Percentiles rank a stretch among this genome's conserved stretches.
Evolutionary conservation across 768 basidiomycete genomes (phyloP).

Genomic region (Tylopilus sp.): DNA sequence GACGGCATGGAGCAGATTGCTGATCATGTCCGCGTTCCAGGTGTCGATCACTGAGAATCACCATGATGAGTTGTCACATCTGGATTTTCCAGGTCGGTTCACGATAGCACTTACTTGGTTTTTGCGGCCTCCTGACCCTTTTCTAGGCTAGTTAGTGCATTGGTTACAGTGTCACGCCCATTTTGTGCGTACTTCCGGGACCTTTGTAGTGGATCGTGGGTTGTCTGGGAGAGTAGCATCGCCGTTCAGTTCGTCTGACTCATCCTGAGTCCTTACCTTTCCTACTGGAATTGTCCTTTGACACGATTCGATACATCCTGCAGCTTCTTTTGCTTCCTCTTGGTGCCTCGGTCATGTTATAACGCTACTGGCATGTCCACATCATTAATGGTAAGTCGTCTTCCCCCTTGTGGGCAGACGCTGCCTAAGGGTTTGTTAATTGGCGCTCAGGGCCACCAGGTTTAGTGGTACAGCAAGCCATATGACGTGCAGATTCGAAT

Average conservation of each 20-base stretch:
- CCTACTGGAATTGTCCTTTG: not conserved
- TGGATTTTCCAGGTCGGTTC: not conserved
- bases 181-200: no score
- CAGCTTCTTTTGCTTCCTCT: not conserved
- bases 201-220: no score
- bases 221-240: not conserved
- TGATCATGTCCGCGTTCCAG: not conserved
- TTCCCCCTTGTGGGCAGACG: no score
- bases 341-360: not conserved
- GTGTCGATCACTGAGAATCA: not conserved
- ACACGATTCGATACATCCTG: not conserved
- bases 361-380: not conserved
- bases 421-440: not conserved
- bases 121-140: not conserved
- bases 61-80: not conserved
- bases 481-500: no score
- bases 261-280: not conserved
- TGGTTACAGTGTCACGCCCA: not conserved
- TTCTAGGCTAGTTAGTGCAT: not conserved
- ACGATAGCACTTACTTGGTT: not conserved
- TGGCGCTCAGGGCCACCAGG: no score
- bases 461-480: no score
- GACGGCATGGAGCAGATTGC: not conserved
- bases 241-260: not conserved
- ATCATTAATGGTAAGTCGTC: not conserved